Conservation (phyloP, 2,329 filamentous ascomycete genomes). For the Alternaria brassicae region DNA sequence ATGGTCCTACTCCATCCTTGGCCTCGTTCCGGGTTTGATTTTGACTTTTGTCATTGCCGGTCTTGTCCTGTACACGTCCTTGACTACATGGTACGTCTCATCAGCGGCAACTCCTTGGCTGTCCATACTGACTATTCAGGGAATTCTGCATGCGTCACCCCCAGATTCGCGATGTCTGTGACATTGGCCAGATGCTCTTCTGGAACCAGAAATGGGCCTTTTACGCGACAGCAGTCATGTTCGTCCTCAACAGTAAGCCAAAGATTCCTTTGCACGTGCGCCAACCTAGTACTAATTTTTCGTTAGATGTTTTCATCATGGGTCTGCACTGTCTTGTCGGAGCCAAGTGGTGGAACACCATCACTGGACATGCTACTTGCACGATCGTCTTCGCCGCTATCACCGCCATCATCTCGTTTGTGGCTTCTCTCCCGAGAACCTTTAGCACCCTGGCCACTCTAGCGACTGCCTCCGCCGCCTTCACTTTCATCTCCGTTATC, state of each 20-base stretch:
- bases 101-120: not conserved
- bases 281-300: not conserved
- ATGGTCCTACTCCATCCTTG: slow-evolving; percentile 87
- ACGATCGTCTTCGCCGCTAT: slow-evolving; percentile 82
- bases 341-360: slow-evolving; percentile 88
- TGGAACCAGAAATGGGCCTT: slow-evolving; percentile 79
- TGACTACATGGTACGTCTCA: slow-evolving; percentile 64
- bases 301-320: slow-evolving; percentile 36
- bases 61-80: slow-evolving; percentile 82
- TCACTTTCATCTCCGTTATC: slow-evolving; percentile 89
- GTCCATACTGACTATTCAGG: slow-evolving; percentile 57
- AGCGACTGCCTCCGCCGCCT: slow-evolving; percentile 79
- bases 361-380: slow-evolving; percentile 74
- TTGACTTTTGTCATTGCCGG: slow-evolving; percentile 79
- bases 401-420: slow-evolving; percentile 75
- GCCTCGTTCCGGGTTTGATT: slow-evolving; percentile 85
- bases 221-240: slow-evolving; percentile 79
- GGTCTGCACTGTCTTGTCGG: slow-evolving; percentile 84
- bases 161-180: slow-evolving; percentile 89
- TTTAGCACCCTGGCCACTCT: slow-evolving; percentile 81
- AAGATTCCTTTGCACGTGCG: slow-evolving; percentile 13
- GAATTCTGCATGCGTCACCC: slow-evolving; percentile 91
- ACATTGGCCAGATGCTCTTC: slow-evolving; percentile 95
- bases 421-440: slow-evolving; percentile 83
- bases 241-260: slow-evolving; percentile 92